Base-by-base conservation (phyloP, 805 yeast species). In the Saccharomycopsis sp. region DNA sequence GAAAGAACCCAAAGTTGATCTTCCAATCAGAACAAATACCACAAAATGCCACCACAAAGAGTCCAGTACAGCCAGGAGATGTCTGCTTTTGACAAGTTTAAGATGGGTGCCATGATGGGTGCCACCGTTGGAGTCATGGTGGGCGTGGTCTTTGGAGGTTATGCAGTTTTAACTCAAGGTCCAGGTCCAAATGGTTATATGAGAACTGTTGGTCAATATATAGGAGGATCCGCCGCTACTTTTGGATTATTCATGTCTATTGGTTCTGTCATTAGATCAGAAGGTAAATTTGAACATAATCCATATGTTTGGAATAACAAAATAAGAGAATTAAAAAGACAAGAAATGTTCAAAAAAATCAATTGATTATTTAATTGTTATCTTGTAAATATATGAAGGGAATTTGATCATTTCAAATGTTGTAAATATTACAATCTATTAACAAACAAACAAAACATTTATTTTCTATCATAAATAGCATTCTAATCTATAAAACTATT, bases 21-120 rank as follows among this genome's bases (percentile, higher is more conserved):
- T n/a, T n/a, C n/a, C n/a, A n/a, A n/a, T n/a, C n/a, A n/a, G n/a
- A n/a, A n/a, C n/a, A n/a, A n/a, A n/a, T n/a, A n/a, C n/a, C n/a
- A n/a, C 26, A 27, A 25, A 8, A 35, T 35, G 38, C 38, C 38
- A 13, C 63, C 65, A 40, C 82, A 78, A 61, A 69, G 72, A 46
- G 80, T 76, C 57, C 65, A 61, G 29, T 62, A 60, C 42, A 52
- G 50, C 23, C 76, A 70, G 50, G 78, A 76, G 52, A 95, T 94
- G 42, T 81, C 96, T 36, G 77, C 81, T 62, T 86, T 88, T 66
- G 96, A 92, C 42, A 92, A 92, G 66, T 84, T 92, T 74, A 92
- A 92, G 66, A 92, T 92, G 97, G 99, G 99, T 41, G 79, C 87
- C 46, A 66, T 89, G 67, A 92, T 92, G 96, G 99, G 99, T 48